These are phyloP conservation scores for Stropharia rugosoannulata DNA, from an alignment of 768 basidiomycete species.

Conservation along the genomic window DNA sequence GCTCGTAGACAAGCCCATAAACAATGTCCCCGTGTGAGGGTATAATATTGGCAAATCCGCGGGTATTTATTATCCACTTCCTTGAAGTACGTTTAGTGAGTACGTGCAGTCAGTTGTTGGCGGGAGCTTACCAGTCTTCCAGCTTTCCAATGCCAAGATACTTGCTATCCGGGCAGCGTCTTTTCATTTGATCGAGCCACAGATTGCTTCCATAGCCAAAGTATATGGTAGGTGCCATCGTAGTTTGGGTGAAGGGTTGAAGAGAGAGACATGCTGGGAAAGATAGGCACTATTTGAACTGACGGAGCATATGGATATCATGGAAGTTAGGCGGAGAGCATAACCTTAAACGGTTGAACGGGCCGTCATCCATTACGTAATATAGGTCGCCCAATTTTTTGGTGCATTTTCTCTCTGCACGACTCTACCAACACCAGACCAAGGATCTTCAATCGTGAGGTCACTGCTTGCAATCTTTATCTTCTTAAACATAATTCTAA, in stretches of 20 bases:
- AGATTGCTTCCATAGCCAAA: slow-evolving; percentile 54
- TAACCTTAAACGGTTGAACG: background rate
- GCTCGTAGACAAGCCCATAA: slow-evolving; percentile 41
- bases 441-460: slow-evolving; percentile 87
- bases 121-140: slow-evolving; percentile 35
- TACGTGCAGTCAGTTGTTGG: background rate
- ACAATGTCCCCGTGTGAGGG: slow-evolving; percentile 40
- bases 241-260: slow-evolving; percentile 11
- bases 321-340: background rate
- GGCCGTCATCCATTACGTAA: slow-evolving; percentile 13
- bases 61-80: slow-evolving; percentile 46
- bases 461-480: slow-evolving; percentile 35
- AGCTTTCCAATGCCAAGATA: slow-evolving; percentile 39
- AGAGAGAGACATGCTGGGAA: slow-evolving; percentile 6
- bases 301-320: background rate
- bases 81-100: slow-evolving; percentile 21
- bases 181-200: slow-evolving; percentile 47
- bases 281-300: background rate
- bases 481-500: slow-evolving; percentile 7
- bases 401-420: slow-evolving; percentile 5
- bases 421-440: slow-evolving; percentile 47
- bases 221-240: slow-evolving; percentile 29
- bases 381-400: slow-evolving; percentile 6
- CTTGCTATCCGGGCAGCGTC: slow-evolving; percentile 43
- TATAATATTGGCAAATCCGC: slow-evolving; percentile 45